Conservation (phyloP, 768 basidiomycete species). For the Trametes meyenii region DNA sequence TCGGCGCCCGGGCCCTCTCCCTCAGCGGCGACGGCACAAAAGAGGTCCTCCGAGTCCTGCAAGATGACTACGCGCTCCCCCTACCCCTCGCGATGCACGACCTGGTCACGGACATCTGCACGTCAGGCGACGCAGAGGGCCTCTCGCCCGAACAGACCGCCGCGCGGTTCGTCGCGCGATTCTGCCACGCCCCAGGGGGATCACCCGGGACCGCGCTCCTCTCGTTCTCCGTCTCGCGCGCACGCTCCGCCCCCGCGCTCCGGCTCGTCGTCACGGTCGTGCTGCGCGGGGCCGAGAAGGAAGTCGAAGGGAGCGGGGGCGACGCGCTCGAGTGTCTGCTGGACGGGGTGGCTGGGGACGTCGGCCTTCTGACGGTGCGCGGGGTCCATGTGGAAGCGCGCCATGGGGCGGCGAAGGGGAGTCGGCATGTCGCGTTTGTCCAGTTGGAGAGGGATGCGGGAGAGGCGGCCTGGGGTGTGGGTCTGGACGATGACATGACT, state of each 20-base stretch:
- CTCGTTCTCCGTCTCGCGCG: background rate
- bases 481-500: constrained; percentile 89
- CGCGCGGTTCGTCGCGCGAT: constrained; percentile 7
- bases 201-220: background rate
- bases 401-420: constrained; percentile 86
- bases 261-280: background rate
- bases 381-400: background rate
- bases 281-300: background rate
- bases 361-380: background rate
- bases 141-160: constrained; percentile 3
- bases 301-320: background rate
- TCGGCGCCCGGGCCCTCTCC: background rate
- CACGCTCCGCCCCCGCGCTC: background rate
- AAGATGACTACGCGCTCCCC: constrained; percentile 1
- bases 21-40: background rate
- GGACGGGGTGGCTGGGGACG: background rate
- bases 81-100: constrained; percentile 4
- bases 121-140: constrained; percentile 2
- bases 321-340: background rate
- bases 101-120: background rate
- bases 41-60: constrained; percentile 7
- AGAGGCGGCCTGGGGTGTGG: constrained; percentile 81
- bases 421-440: constrained; percentile 91
- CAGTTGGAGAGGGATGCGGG: constrained; percentile 64
- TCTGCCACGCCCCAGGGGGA: constrained; percentile 1